Evolutionary conservation across 2,329 filamentous ascomycete species (phyloP), one percentile per base, ranked within the genome.

Genomic region (Decorospora gaudefroyi): DNA sequence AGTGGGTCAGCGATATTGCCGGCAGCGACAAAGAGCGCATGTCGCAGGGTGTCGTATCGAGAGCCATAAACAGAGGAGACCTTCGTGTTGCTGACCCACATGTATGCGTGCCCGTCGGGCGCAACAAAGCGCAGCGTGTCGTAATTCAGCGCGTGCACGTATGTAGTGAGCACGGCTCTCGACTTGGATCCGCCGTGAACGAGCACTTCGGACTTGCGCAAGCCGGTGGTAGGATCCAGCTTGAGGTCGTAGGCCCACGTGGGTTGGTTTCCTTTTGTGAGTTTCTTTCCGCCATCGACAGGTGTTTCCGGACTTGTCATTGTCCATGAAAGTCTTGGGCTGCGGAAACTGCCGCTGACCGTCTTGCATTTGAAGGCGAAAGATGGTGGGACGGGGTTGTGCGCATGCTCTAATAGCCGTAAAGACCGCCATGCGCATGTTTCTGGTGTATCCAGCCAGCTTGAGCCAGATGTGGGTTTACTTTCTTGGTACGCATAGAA

Each of bases 81-180:
- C 6, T 57, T 59, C 4, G 51, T 51, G 27, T 63, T 63, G 11
- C 59, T 57, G 2, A 66, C 64, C 66, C 66, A 69, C 33, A 59
- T 46, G 18, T 68, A 69, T 2, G 47, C 41, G 6, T 42, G 46
- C 12, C 60, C 59, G 30, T 68, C 65, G 4, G 56, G 49, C 2
- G 59, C 63, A 4, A 64, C 45, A 34, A 69, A 69, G 5, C 58
- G 57, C 2, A 69, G 52, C 1, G 61, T 59, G 30, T 67, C 63
- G 49, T 68, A 68, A 21, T 68, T 68, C 3, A 30, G 10, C 1
- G 59, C 65, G 18, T 59, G 64, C n/a, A 66, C 40, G 22, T 66
- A 69, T 2, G 61, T 68, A 4, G 57, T 63, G 1, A 65, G 42
- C 7, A 68, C 48, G 4, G 18, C 17, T 31, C 23, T 31, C 12